Conservation (phyloP, 148 eudicot genomes). For the Heliamphora exappendiculata region DNA sequence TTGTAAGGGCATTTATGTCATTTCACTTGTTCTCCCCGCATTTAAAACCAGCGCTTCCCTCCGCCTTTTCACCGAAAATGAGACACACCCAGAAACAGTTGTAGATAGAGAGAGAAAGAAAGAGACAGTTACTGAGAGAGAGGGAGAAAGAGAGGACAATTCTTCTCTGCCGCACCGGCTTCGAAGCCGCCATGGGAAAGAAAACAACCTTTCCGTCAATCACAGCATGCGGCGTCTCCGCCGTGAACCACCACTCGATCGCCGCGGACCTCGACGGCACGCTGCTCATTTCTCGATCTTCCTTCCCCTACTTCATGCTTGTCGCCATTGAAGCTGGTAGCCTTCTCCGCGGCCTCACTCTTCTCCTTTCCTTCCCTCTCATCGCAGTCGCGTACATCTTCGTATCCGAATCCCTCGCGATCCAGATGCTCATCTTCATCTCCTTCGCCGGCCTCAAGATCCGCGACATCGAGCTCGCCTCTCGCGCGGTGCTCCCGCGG, state of each 20-base stretch:
- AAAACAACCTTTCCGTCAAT: slow-evolving; percentile 40
- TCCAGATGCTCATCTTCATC: slow-evolving; percentile 69
- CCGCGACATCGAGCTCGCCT: slow-evolving; percentile 74
- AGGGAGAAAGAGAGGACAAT: not conserved
- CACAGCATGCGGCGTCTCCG: slow-evolving; percentile 38
- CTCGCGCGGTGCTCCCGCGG: slow-evolving; percentile 82
- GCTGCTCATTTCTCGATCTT: slow-evolving; percentile 48
- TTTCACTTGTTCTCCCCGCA: slow-evolving; percentile 15
- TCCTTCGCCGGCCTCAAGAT: slow-evolving; percentile 56
- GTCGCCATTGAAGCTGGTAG: slow-evolving; percentile 92
- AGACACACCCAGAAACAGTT: not conserved
- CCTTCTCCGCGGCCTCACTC: slow-evolving; percentile 59
- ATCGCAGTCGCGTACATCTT: slow-evolving; percentile 74
- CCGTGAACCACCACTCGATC: slow-evolving; percentile 34
- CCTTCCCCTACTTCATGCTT: slow-evolving; percentile 93
- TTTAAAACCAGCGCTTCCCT: slow-evolving; percentile 37
- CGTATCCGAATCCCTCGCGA: slow-evolving; percentile 70
- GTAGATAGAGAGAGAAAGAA: slow-evolving; percentile 1
- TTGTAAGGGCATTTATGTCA: slow-evolving; percentile 14
- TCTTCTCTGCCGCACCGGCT: slow-evolving; percentile 17
- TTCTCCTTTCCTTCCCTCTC: slow-evolving; percentile 65
- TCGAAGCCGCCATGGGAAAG: not conserved
- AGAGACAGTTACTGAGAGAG: not conserved
- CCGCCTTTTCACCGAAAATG: not conserved
- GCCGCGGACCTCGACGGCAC: slow-evolving; percentile 99